Evolutionary conservation across 225 moss, liverwort and hornwort genomes (phyloP).

Genomic region (Marchantia polymorpha): DNA sequence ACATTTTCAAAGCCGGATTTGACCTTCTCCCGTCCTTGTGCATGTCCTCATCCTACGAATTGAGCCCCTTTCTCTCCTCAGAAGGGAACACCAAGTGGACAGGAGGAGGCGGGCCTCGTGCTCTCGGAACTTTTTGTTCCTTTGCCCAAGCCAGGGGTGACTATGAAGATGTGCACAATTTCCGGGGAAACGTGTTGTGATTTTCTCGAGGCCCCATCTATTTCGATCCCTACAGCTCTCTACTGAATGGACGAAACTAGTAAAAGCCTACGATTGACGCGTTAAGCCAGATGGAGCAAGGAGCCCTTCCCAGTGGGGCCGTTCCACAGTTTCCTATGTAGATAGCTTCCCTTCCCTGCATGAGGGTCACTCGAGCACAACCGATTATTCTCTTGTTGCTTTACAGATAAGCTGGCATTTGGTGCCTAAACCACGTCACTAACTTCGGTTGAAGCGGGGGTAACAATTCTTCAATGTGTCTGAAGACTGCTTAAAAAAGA

Average conservation of each 20-base stretch:
- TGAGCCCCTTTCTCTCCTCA: not conserved
- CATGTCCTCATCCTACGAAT: not conserved
- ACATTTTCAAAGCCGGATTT: not conserved
- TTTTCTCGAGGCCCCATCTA: no score
- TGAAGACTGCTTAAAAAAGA: not conserved
- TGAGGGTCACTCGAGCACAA: not conserved
- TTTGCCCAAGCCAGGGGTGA: not conserved
- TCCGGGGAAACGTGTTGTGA: not conserved
- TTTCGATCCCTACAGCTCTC: not conserved
- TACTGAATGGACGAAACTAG: not conserved
- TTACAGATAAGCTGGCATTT: not conserved
- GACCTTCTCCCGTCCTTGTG: not conserved
- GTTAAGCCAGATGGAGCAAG: not conserved
- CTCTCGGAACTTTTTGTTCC: not conserved
- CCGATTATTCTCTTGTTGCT: not conserved
- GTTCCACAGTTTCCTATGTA: not conserved
- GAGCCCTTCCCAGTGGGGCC: not conserved
- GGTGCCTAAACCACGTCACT: not conserved
- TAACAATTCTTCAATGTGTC: not conserved
- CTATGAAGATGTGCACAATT: not conserved
- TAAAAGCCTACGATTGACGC: not conserved
- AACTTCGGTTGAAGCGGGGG: no score
- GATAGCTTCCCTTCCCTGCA: not conserved
- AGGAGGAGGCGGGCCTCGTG: not conserved
- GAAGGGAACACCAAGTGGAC: not conserved